These are phyloP conservation scores for Nigrospora sphaerica DNA, from an alignment of 2,329 filamentous ascomycete genomes.

Conservation along the genomic window DNA sequence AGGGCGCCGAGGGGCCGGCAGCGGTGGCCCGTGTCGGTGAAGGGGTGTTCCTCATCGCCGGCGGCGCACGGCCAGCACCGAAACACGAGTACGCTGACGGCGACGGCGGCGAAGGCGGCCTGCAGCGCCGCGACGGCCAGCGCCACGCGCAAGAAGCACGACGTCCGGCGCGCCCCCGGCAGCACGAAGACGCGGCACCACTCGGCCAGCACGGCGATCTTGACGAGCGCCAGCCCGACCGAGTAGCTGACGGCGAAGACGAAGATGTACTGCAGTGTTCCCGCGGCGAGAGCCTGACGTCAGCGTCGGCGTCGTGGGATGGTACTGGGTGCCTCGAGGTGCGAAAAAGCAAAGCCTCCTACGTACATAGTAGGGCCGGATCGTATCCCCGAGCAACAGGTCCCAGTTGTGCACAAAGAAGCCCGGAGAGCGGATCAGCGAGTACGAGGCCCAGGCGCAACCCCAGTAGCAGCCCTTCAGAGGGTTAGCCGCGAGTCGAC, in stretches of 20 bases:
- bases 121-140: conserved; percentile 9
- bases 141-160: conserved; percentile 11
- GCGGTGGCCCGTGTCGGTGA: conserved; percentile 7
- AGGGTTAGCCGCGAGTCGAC: too few relatives aligned
- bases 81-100: conserved; percentile 8
- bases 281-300: too few relatives aligned
- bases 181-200: conserved; percentile 23
- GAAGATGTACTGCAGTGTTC: conserved; percentile 16
- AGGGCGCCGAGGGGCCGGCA: conserved; percentile 8
- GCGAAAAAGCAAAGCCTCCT: neutral
- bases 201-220: conserved; percentile 32
- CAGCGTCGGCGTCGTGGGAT: too few relatives aligned
- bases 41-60: conserved; percentile 8
- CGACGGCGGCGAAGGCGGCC: conserved; percentile 4
- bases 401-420: conserved; percentile 28
- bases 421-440: conserved; percentile 18
- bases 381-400: conserved; percentile 15
- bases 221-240: conserved; percentile 26
- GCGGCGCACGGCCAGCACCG: conserved; percentile 11
- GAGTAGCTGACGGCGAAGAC: conserved; percentile 23
- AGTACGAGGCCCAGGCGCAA: conserved; percentile 3
- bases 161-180: conserved; percentile 11
- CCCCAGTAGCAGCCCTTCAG: neutral
- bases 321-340: too few relatives aligned
- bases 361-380: conserved; percentile 16